These are phyloP conservation scores for Turnera subulata DNA, from an alignment of 345 rosid species.

Conservation along the genomic window DNA sequence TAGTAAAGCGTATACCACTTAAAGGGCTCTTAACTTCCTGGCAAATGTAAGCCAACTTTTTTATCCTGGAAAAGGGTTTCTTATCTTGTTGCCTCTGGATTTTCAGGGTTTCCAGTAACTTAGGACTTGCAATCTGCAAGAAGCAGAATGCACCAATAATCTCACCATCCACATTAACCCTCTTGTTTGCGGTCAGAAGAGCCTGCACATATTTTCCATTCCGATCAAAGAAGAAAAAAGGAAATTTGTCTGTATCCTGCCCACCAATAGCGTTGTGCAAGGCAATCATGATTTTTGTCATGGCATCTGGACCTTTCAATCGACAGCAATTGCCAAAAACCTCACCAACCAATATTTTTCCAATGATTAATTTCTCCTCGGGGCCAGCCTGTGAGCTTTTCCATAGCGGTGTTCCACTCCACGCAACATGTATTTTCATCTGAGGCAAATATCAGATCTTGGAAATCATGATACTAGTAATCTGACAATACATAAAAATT, in stretches of 20 bases:
- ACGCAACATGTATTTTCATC: constrained; percentile 88
- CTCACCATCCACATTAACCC: constrained; percentile 63
- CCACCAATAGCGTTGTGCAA: constrained; percentile 89
- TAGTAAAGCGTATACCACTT: constrained; percentile 64
- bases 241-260: constrained; percentile 73
- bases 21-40: constrained; percentile 76
- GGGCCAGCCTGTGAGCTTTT: constrained; percentile 83
- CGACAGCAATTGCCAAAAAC: constrained; percentile 85
- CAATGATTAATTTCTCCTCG: constrained; percentile 62
- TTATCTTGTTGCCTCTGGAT: constrained; percentile 72
- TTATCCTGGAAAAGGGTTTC: constrained; percentile 52
- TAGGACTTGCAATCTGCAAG: constrained; percentile 90
- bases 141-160: constrained; percentile 91
- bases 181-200: constrained; percentile 83
- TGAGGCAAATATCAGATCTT: constrained; percentile 89
- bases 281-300: constrained; percentile 87
- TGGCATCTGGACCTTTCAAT: constrained; percentile 84
- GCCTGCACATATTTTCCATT: constrained; percentile 68
- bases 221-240: constrained; percentile 76
- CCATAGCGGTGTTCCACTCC: constrained; percentile 99
- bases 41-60: constrained; percentile 80
- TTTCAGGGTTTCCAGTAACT: constrained; percentile 79
- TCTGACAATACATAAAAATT: no score
- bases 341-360: constrained; percentile 90
- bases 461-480: no score